phyloP scores from a whole-genome alignment of 768 basidiomycete genomes.

The Collybiopsis luxurians region DNA sequence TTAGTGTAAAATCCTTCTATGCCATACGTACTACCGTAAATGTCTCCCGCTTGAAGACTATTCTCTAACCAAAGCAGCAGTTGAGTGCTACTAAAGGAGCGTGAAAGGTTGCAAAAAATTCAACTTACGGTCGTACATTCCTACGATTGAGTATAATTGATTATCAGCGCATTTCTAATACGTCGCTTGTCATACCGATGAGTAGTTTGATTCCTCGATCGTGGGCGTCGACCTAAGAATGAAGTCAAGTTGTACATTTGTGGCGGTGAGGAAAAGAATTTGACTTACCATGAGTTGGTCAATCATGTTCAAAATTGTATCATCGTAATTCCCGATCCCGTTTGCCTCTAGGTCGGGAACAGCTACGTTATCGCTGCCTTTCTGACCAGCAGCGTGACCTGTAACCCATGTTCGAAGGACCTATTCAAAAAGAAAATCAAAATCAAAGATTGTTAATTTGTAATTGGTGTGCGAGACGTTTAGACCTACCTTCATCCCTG shows the following conservation, averaged over 20 bases:
- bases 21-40: conserved; percentile 31
- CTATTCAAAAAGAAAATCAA: background rate
- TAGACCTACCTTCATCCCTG: conserved; percentile 21
- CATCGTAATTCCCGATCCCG: conserved; percentile 31
- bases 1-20: conserved; percentile 31
- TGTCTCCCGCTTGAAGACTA: conserved; percentile 28
- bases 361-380: conserved; percentile 21
- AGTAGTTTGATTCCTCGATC: conserved; percentile 23
- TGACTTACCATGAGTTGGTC: conserved; percentile 35
- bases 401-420: conserved; percentile 28
- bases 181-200: background rate
- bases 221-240: conserved; percentile 28
- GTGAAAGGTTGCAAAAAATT: background rate
- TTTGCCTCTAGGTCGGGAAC: conserved; percentile 32
- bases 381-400: conserved; percentile 22
- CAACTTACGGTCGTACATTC: conserved; percentile 18
- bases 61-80: conserved; percentile 28
- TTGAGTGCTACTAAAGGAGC: background rate
- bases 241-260: no score
- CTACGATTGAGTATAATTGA: conserved; percentile 10
- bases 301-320: conserved; percentile 30
- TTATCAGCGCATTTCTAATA: no score
- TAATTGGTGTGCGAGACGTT: background rate
- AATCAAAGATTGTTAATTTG: background rate
- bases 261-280: no score